A percentile compares a stretch with the other conserved stretches of the same genome.
Evolutionary conservation across 2,329 filamentous ascomycete genomes (phyloP).

Genomic region (Verticillium albo-atrum): DNA sequence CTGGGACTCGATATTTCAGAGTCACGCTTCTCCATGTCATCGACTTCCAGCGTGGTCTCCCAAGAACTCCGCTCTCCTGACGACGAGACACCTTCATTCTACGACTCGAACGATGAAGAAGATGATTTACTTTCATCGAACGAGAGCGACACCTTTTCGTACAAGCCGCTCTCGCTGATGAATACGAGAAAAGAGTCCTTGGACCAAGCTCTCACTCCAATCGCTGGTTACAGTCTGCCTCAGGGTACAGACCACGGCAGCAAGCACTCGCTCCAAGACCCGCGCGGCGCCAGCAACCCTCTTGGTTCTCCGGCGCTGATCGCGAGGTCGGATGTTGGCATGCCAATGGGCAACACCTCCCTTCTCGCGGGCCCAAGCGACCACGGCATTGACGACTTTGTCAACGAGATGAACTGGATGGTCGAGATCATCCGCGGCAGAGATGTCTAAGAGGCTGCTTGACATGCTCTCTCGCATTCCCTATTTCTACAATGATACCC

Average conservation of each 20-base stretch:
- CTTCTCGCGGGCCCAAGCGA: conserved; percentile 29
- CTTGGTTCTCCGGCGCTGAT: conserved; percentile 5
- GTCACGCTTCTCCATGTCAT: conserved; percentile 25
- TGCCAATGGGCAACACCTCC: conserved; percentile 8
- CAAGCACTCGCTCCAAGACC: conserved; percentile 1
- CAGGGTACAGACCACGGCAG: conserved; percentile 20
- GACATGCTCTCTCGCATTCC: not conserved
- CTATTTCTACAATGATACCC: conserved; percentile 2
- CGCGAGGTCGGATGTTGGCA: not conserved
- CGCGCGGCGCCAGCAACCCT: not conserved
- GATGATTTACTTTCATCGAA: conserved; percentile 23
- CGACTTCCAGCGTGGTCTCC: conserved; percentile 23
- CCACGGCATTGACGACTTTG: conserved; percentile 34
- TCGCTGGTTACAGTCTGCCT: conserved; percentile 46
- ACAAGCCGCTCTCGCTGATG: conserved; percentile 15
- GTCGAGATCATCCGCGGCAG: conserved; percentile 39
- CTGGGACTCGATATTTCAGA: conserved; percentile 14
- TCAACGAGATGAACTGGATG: conserved; percentile 47
- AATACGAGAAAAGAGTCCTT: conserved; percentile 12
- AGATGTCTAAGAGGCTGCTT: conserved; percentile 1
- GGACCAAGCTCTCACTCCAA: conserved; percentile 19
- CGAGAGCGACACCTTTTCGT: conserved; percentile 29
- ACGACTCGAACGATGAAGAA: conserved; percentile 40
- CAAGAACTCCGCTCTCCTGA: conserved; percentile 32
- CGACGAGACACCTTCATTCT: conserved; percentile 39